Evolutionary conservation across 2,329 filamentous ascomycete genomes (phyloP), one percentile per base, ranked within the genome.

Genomic region (Hypoxylon rubiginosum): DNA sequence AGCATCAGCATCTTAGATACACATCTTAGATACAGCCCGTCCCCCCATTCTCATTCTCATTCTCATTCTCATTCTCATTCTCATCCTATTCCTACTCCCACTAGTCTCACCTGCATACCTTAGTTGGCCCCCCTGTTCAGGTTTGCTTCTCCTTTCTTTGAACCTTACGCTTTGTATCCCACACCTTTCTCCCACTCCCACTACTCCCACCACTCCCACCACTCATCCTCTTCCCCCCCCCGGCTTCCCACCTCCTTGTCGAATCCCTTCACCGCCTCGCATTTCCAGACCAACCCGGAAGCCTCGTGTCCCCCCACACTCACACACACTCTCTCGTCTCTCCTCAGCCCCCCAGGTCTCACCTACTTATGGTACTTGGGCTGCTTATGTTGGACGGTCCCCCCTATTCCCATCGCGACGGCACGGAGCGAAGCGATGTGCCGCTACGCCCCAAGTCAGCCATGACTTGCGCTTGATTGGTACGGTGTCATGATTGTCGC

Each of bases 361-460:
- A 63, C 58, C 52, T 69, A 24, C 21, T 24, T 4, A 24, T 24
- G 21, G 21, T 24, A 55, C 64, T 65, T 71, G 67, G 57, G 54
- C 64, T 72, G 70, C 70, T 71, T 66, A 71, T 71, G 70, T 68
- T 69, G 56, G 68, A 68, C 54, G 61, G 61, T 60, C 54, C 59
- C 61, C 50, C 64, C 64, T 66, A 64, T 66, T 65, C 59, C 60
- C 64, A 64, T 62, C 62, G 41, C 67, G 43, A 71, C 70, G 70
- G 70, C 67, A 71, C 70, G 70, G 70, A 68, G 70, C 70, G 70
- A 69, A 69, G 70, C 68, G 70, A 71, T 68, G 66, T 68, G 60
- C 64, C 60, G 61, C 68, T 64, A 69, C 62, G 66, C 58, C 50
- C 59, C 67, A 66, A 66, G 66, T 63, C 63, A 68, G 62, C 67